Percentiles rank a stretch among this genome's conserved stretches.
Conservation (phyloP, 2,329 filamentous ascomycete species). For the Ilyonectria robusta region DNA sequence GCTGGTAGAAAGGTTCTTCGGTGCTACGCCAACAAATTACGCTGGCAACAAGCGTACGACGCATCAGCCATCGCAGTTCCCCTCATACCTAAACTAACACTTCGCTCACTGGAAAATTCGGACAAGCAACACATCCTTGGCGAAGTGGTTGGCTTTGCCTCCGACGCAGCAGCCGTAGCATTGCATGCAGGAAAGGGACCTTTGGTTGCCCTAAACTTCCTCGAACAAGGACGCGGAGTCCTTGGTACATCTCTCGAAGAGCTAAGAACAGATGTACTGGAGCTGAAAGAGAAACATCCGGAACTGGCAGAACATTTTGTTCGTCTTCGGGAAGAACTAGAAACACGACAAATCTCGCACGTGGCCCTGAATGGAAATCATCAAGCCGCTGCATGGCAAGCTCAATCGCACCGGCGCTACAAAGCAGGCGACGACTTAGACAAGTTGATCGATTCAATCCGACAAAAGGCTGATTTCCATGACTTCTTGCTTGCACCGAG, state of each 20-base stretch:
- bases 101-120: neutral
- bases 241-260: slow-evolving; percentile 16
- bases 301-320: neutral
- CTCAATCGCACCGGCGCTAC: neutral
- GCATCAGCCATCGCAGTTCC: neutral
- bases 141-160: neutral
- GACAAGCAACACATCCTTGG: slow-evolving; percentile 15
- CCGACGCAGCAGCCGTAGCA: slow-evolving; percentile 15
- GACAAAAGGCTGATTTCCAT: neutral
- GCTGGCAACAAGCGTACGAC: neutral
- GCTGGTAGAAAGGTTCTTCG: neutral
- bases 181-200: neutral
- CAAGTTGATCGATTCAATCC: slow-evolving; percentile 11
- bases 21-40: neutral
- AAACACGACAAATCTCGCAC: neutral
- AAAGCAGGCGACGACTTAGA: slow-evolving; percentile 17
- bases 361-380: neutral
- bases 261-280: slow-evolving; percentile 1
- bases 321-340: neutral
- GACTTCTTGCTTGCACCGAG: neutral
- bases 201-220: slow-evolving; percentile 1
- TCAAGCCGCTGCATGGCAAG: neutral
- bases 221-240: slow-evolving; percentile 23
- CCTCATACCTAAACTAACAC: neutral
- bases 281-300: neutral